phyloP scores from a whole-genome alignment of 2,329 filamentous ascomycete genomes.

The Colletotrichum horii region DNA sequence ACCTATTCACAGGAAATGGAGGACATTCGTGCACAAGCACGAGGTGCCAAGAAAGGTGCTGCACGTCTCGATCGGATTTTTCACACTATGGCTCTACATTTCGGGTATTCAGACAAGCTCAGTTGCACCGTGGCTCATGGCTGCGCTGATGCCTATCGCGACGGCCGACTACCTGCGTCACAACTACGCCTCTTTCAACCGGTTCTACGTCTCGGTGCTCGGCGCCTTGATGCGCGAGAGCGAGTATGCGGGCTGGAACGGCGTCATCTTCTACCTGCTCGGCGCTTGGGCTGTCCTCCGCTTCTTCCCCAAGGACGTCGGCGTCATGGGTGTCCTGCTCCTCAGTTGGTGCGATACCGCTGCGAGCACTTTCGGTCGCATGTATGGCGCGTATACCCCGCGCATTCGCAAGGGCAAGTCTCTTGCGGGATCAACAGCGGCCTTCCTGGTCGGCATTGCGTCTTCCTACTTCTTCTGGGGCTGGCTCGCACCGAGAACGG shows the following conservation, averaged over 20 bases:
- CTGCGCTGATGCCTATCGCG: constrained; percentile 82
- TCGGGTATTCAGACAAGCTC: constrained; percentile 76
- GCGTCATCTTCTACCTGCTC: constrained; percentile 94
- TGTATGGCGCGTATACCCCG: constrained; percentile 89
- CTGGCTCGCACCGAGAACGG: constrained; percentile 73
- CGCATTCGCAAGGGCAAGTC: constrained; percentile 88
- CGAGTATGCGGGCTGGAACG: constrained; percentile 93
- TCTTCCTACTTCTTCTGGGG: constrained; percentile 91
- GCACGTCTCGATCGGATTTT: constrained; percentile 95
- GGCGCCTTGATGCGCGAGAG: constrained; percentile 97
- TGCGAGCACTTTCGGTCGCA: constrained; percentile 89
- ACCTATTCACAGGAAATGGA: constrained; percentile 91
- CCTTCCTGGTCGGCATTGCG: constrained; percentile 80
- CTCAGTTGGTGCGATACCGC: constrained; percentile 98
- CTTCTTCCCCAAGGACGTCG: constrained; percentile 92
- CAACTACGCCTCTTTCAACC: constrained; percentile 80
- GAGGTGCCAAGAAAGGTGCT: constrained; percentile 93
- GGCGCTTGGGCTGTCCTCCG: constrained; percentile 86
- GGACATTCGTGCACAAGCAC: constrained; percentile 91
- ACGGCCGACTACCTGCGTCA: constrained; percentile 84
- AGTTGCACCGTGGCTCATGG: constrained; percentile 86
- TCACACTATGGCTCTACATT: constrained; percentile 86
- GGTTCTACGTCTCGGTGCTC: constrained; percentile 81
- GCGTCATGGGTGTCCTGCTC: constrained; percentile 85
- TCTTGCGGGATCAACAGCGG: constrained; percentile 85